phyloP scores from a whole-genome alignment of 2,329 filamentous ascomycete genomes.

The Cladosporium sp. region DNA sequence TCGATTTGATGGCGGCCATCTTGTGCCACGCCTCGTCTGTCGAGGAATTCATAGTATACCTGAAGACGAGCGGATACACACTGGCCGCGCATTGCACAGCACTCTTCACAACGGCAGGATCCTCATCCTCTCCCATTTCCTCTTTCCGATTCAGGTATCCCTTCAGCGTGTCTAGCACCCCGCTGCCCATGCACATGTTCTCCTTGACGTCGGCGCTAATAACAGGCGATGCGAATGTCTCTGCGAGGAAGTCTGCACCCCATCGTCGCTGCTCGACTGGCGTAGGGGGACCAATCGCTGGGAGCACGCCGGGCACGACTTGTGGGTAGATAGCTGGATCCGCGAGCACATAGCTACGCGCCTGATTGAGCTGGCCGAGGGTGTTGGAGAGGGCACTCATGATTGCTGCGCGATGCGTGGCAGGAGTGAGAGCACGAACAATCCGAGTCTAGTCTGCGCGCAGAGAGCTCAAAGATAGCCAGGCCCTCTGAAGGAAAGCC shows the following conservation, averaged over 20 bases:
- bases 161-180: slow-evolving; percentile 74
- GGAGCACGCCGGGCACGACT: slow-evolving; percentile 90
- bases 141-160: slow-evolving; percentile 51
- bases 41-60: slow-evolving; percentile 87
- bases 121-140: slow-evolving; percentile 62
- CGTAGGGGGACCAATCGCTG: slow-evolving; percentile 76
- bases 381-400: slow-evolving; percentile 60
- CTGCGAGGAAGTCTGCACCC: slow-evolving; percentile 93
- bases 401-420: slow-evolving; percentile 18
- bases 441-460: slow-evolving; percentile 5
- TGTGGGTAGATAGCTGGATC: slow-evolving; percentile 88
- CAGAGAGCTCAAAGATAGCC: slow-evolving; percentile 1
- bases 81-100: slow-evolving; percentile 87
- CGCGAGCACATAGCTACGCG: slow-evolving; percentile 82
- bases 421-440: slow-evolving; percentile 6
- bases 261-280: slow-evolving; percentile 85
- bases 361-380: slow-evolving; percentile 84
- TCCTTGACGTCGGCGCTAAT: slow-evolving; percentile 77
- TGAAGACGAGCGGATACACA: slow-evolving; percentile 88
- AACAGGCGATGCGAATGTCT: slow-evolving; percentile 92
- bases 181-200: slow-evolving; percentile 56
- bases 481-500: slow-evolving; percentile 7
- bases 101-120: slow-evolving; percentile 78
- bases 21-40: slow-evolving; percentile 86
- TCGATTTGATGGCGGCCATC: slow-evolving; percentile 85